These are phyloP conservation scores for Ceratocystis albifundus DNA, from an alignment of 2,329 filamentous ascomycete genomes.

Conservation along the genomic window DNA sequence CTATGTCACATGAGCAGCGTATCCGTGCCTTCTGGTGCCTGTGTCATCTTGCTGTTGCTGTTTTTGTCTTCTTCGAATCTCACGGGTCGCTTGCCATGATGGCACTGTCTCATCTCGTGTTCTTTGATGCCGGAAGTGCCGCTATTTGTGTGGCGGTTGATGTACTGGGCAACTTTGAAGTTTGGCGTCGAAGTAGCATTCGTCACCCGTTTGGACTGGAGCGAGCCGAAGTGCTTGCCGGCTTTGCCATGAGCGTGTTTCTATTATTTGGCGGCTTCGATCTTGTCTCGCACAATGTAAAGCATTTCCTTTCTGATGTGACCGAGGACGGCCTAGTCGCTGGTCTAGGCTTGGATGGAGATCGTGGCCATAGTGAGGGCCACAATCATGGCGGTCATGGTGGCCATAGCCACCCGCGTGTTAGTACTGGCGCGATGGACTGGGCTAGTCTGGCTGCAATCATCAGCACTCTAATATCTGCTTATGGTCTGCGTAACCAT, in stretches of 20 bases:
- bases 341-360: conserved; percentile 8
- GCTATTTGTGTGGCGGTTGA: conserved; percentile 86
- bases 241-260: conserved; percentile 91
- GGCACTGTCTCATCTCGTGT: conserved; percentile 80
- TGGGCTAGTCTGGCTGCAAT: conserved; percentile 72
- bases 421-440: conserved; percentile 68
- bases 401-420: conserved; percentile 50
- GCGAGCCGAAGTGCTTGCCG: conserved; percentile 83
- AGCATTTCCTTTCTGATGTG: conserved; percentile 51
- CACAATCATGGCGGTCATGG: conserved; percentile 44
- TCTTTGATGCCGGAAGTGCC: conserved; percentile 90
- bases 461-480: conserved; percentile 69
- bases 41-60: conserved; percentile 73
- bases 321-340: conserved; percentile 28
- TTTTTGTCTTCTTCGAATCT: conserved; percentile 74
- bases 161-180: conserved; percentile 90
- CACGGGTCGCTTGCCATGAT: conserved; percentile 83
- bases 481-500: conserved; percentile 79
- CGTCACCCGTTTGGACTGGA: conserved; percentile 90
- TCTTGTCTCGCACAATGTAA: conserved; percentile 82
- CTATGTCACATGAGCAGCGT: conserved; percentile 81
- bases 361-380: background rate
- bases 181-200: conserved; percentile 87
- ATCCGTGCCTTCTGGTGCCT: conserved; percentile 77
- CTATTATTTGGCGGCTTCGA: conserved; percentile 97